Base-by-base conservation (phyloP, 768 basidiomycete genomes). In the Dioszegia aurantiaca region DNA sequence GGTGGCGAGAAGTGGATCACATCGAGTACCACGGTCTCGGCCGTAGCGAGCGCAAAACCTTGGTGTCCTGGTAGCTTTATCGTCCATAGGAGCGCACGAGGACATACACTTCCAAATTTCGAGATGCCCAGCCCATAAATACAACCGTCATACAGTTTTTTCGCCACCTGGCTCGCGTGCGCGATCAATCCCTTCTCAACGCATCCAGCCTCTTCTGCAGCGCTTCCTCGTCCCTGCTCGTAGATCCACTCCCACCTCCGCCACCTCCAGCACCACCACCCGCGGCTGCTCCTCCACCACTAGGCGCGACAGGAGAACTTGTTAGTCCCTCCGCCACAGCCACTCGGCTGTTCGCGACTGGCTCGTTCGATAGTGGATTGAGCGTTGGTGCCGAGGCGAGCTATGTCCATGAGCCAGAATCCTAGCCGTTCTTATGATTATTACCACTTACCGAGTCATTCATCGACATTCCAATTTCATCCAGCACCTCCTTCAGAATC, bases 161-260 rank as follows among this genome's bases (percentile, higher is more conserved):
- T 24, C 27, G 2, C 31, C 17, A 6, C 14, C 30, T 14, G 28
- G 11, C n/a, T 28, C 17, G 3, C n/a, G 6, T 21, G 14, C 14
- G 33, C 33, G 8, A 9, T 62, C 58, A 76, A 59, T 74, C 72
- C 44, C 73, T 49, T 53, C 72, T 65, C 53, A 98, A 80, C 33
- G 92, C 90, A 78, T 98, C 92, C 63, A 99, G 76, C 61, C 95
- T 81, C 17, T 92, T 90, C 78, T 98, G 95, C 53, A 99, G 81
- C 37, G 88, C 89, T 74, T 95, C 93, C 77, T 97, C 89, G 64
- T 93, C 94, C 0, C 86, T 81, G 62, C 79, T 71, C 33, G 78
- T 74, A 0, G 71, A 67, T n/a, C 53, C 65, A 6, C 72, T 68
- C 12, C 59, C 66, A 19, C 60, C 67, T 23, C 60, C 67, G 17